Base-by-base conservation (phyloP, 2,329 filamentous ascomycete species). In the Neospermospora avenae region DNA sequence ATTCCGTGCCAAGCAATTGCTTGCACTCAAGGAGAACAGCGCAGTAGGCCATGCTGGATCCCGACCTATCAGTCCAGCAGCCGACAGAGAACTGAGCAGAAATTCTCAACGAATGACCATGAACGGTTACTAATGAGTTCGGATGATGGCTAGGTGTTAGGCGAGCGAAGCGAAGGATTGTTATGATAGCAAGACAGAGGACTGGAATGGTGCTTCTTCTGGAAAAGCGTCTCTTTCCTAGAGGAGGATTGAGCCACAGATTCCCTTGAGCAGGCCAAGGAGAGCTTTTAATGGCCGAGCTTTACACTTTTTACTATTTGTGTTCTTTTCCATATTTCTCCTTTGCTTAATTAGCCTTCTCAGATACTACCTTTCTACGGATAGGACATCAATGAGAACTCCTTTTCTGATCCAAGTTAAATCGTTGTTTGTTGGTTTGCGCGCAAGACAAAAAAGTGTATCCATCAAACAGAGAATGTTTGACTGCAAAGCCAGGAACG, bases 1-100 rank as follows among this genome's bases (percentile, higher is more conserved):
- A 62, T 99, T 99, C 93, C 93, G 95, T 78, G 93, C 95, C 72
- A 99, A 99, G 87, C 95, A 99, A 79, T 83, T 99, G 72, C 81
- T 99, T 74, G 95, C 95, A 60, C 84, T 99, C 75, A 99, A 98
- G 86, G 95, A 99, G 83, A 96, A 90, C 83, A 96, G 91, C 74
- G 91, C 91, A 69, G 90, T 91, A 67, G 73, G 74, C 64, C 82
- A 86, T 80, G 76, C 86, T 70, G 85, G 88, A 67, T 95, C 91
- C 81, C 85, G 93, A 76, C 95, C 95, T 73, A 99, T 99, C 81
- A 96, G 91, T 75, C 95, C 95, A 63, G 84, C 92, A 63, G 93
- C 95, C 59, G 95, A 99, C 69, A 87, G 95, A 68, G 95, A 99
- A 79, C 80, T 99, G 72, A 98, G 93, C 89, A 87, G 93, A 77